A percentile compares a stretch with the other conserved stretches of the same genome.
These are phyloP conservation scores for Microcyclospora tardicrescens DNA, from an alignment of 2,329 filamentous ascomycete species.

Conservation along the genomic window DNA sequence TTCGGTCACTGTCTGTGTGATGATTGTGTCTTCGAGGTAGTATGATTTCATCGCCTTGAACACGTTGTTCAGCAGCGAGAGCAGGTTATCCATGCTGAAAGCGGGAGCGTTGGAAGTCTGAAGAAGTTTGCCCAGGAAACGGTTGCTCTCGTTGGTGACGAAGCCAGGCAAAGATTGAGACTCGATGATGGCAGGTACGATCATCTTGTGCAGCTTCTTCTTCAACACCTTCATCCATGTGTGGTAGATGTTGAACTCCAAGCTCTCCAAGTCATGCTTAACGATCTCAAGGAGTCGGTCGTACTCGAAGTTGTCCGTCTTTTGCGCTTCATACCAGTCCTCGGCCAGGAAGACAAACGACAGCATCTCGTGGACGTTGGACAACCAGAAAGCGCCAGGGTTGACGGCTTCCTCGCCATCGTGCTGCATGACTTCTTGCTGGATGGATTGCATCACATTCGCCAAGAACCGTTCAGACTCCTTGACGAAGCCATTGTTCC, in stretches of 20 bases:
- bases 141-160: conserved; percentile 95
- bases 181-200: conserved; percentile 97
- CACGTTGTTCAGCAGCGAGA: conserved; percentile 90
- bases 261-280: conserved; percentile 93
- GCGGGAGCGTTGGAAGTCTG: conserved; percentile 80
- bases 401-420: conserved; percentile 96
- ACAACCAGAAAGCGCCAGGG: conserved; percentile 95
- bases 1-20: conserved; percentile 90
- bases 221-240: conserved; percentile 99
- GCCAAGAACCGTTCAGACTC: conserved; percentile 97
- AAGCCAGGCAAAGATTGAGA: conserved; percentile 96
- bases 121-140: conserved; percentile 93
- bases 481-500: conserved; percentile 99
- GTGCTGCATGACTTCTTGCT: conserved; percentile 98
- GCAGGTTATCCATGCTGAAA: conserved; percentile 99
- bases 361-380: conserved; percentile 98
- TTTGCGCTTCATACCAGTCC: conserved; percentile 98
- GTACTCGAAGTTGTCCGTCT: conserved; percentile 98
- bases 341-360: conserved; percentile 98
- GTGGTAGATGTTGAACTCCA: conserved; percentile 99
- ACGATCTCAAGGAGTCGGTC: conserved; percentile 95
- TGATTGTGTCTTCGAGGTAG: conserved; percentile 90
- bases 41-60: conserved; percentile 99
- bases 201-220: conserved; percentile 99
- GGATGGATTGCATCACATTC: conserved; percentile 99